Base-by-base conservation (phyloP, 305 asterid genomes). In the Fraxinus sp. region DNA sequence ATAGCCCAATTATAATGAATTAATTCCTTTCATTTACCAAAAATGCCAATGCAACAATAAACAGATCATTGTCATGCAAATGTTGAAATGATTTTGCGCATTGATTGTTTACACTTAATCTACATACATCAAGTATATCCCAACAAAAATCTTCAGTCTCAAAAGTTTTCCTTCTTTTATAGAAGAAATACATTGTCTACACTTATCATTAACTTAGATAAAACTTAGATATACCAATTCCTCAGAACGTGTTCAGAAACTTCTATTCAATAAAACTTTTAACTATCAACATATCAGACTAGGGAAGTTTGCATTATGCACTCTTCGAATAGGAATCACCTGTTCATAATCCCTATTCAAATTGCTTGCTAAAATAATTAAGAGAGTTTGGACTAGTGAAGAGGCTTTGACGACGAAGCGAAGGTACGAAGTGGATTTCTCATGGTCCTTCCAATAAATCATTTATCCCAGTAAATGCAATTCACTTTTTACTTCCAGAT, bases 401-500 rank as follows among this genome's bases (percentile, higher is more conserved):
- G 28, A 24, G 28, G 28, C 28, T 24, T 24, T 24, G 28, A 24
- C 28, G 28, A 24, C 28, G 28, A 24, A 24, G 28, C 28, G 1
- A 28, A 30, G 32, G 32, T 30, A 30, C 32, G 32, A 30, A 30
- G 32, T 30, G 32, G 32, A 30, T 30, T 30, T 30, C 32, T 30
- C 32, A 30, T 30, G 32, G 32, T 30, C 32, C n/a, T n/a, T 4
- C 36, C 36, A 35, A 5, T 35, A 36, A 36, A 36, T 36, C 39
- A 36, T 5, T 5, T 36, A 32, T 64, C 71, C 59, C 24, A 35
- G 44, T n/a, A 57, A 80, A 64, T 36, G 68, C 72, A 52, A 36
- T 74, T 81, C 36, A 22, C 74, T 46, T 73, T 74, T 18, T 7
- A 81, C 83, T 77, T 39, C 79, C 59, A 36, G 44, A 70, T 73